Base-by-base conservation (phyloP, 2,329 filamentous ascomycete species). In the Proliferodiscus dingleyae region DNA sequence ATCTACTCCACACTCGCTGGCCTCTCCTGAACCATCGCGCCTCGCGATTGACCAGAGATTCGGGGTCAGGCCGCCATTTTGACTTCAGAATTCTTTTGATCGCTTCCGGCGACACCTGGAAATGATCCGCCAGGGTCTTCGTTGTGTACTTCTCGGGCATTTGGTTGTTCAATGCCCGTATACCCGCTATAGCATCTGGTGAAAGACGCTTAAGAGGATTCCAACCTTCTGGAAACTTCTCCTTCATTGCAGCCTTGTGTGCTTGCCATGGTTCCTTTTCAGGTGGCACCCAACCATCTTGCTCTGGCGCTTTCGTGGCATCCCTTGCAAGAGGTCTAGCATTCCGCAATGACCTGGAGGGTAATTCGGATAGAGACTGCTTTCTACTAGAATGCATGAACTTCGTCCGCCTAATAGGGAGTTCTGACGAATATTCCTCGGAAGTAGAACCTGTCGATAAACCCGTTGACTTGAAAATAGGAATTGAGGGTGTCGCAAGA, bases 131-230 rank as follows among this genome's bases (percentile, higher is more conserved):
- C 11, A 97, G 79, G 26, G 80, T 75, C 13, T 75, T 66, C 1
- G 86, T 94, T 3, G 84, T 86, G 69, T 89, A 96, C 46, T 77
- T 74, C 2, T 85, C 75, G 0, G 91, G 89, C 52, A 89, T 84
- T 56, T 89, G 82, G 21, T 76, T 71, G 64, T 96, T 81, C 26
- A 98, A 72, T 16, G 87, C 83, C 33, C 89, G 82, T 56, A 98
- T 95, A 33, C 89, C 90, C n/a, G 87, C 83, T 24, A 96, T 72
- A 1, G 90, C 89, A 65, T 97, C 91, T 0, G 93, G 93, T 0
- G 93, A 97, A 8, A 98, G 75, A 47, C 83, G 83, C 66, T 95
- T 96, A 39, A 78, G 77, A 23, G 93, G 91, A 22, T 76, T 75
- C 90, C 91, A 98, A 8, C 83, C 81, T 6, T 83, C 78, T 2